Base-by-base conservation (phyloP, 2,329 filamentous ascomycete genomes). In the Pleomassaria siparia region DNA sequence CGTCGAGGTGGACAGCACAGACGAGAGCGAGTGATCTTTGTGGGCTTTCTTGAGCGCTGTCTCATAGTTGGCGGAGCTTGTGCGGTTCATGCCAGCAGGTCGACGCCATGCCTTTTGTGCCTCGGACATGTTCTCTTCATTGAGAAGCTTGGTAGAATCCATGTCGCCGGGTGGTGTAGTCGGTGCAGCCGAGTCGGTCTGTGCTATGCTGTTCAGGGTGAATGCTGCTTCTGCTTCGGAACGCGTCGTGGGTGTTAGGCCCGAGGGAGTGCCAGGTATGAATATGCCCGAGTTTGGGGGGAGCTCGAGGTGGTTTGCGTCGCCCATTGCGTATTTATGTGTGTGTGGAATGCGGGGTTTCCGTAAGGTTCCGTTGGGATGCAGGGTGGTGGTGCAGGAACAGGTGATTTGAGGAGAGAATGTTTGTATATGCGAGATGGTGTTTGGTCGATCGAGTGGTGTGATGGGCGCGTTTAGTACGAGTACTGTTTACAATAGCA, bases 131-230 rank as follows among this genome's bases (percentile, higher is more conserved):
- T 20, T 32, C 15, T 51, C 36, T 4, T 48, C 42, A 20, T 32
- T 4, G 24, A 4, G 36, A n/a, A 13, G 12, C 13, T 24, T 21
- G 20, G 12, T n/a, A n/a, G n/a, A n/a, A n/a, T n/a, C 11, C n/a
- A 13, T 15, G 10, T 28, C 39, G 13, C 16, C 12, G 51, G 60
- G 32, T 1, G 49, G 49, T 12, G 58, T 59, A 13, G 66, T 63
- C 2, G 67, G 67, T 3, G 67, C 67, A 28, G 67, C 67, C 9
- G 66, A 64, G 35, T 71, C 67, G 18, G 67, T 71, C 49, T 70
- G 67, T 10, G 56, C 45, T 24, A 41, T 44, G 16, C 53, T 62
- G 54, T 71, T 71, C 24, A 55, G 52, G 1, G 56, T 56, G 36
- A 71, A 59, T 20, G 61, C 63, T n/a, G 56, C 61, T 54, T 71